phyloP scores from a whole-genome alignment of 2,329 filamentous ascomycete genomes.

The Penicillium sp. region DNA sequence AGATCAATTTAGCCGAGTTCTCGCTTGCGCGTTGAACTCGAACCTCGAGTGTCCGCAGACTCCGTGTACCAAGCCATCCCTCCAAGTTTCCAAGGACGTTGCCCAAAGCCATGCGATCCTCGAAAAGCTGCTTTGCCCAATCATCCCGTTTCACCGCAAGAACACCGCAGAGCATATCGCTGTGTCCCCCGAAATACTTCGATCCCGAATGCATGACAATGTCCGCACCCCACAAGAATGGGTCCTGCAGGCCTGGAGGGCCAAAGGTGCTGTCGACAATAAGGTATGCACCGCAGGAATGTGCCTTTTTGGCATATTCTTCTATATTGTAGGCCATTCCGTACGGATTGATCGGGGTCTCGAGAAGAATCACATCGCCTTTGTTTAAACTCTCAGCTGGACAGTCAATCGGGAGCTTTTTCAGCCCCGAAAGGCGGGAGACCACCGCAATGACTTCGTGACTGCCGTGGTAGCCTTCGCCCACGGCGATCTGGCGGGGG shows the following conservation, averaged over 20 bases:
- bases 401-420: conserved; percentile 71
- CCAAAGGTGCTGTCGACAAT: conserved; percentile 89
- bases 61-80: conserved; percentile 85
- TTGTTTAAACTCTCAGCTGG: conserved; percentile 63
- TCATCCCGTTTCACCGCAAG: conserved; percentile 61
- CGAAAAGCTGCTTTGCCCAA: conserved; percentile 61
- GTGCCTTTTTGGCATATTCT: conserved; percentile 70
- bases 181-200: conserved; percentile 94
- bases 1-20: conserved; percentile 68
- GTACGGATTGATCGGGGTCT: conserved; percentile 88
- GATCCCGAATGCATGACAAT: conserved; percentile 87
- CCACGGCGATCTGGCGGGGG: conserved; percentile 78
- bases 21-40: conserved; percentile 72
- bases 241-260: conserved; percentile 83
- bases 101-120: conserved; percentile 75
- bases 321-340: conserved; percentile 74
- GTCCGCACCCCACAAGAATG: conserved; percentile 77
- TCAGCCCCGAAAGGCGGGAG: conserved; percentile 71
- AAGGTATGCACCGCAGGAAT: conserved; percentile 68
- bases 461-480: conserved; percentile 87
- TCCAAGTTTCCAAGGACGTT: conserved; percentile 84
- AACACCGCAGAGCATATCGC: conserved; percentile 86
- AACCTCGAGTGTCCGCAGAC: conserved; percentile 79
- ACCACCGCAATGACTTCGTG: conserved; percentile 80
- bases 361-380: conserved; percentile 84